Percentiles rank a stretch among this genome's conserved stretches.
Conservation (phyloP, 116 monocot genomes). For the Papilionanthe hybrid region DNA sequence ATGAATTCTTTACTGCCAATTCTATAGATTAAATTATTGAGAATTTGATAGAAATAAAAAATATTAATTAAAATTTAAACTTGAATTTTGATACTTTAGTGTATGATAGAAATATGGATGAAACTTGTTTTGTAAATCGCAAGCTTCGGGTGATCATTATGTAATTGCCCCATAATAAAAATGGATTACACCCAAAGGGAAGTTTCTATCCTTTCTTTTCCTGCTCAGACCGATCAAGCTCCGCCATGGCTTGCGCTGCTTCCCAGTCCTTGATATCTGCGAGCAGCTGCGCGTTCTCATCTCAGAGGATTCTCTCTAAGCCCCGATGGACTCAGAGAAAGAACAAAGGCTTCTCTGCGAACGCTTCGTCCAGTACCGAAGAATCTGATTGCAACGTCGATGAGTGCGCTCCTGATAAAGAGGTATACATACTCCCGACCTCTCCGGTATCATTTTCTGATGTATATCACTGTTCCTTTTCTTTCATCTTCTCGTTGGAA, state of each 20-base stretch:
- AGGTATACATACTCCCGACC: constrained; percentile 30
- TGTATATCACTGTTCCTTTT: neutral
- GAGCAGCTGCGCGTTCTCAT: constrained; percentile 39
- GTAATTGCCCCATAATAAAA: too few species aligned
- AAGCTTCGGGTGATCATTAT: too few species aligned
- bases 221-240: neutral
- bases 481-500: neutral
- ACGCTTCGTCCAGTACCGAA: constrained; percentile 37
- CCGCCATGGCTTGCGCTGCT: constrained; percentile 47
- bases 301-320: constrained; percentile 16
- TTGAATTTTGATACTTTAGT: too few species aligned
- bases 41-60: too few species aligned
- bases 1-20: too few species aligned
- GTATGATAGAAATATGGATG: too few species aligned
- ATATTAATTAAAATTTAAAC: too few species aligned
- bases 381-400: constrained; percentile 79
- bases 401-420: constrained; percentile 93
- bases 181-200: too few species aligned
- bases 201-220: neutral
- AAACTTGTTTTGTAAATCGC: too few species aligned
- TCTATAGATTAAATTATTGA: too few species aligned
- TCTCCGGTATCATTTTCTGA: too few species aligned
- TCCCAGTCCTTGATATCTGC: constrained; percentile 58
- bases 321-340: constrained; percentile 5
- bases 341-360: constrained; percentile 13